Percentiles rank a stretch among this genome's conserved stretches.
These are phyloP conservation scores for Saccharomycopsis fibuligera DNA, from an alignment of 805 yeast genomes.

Conservation along the genomic window DNA sequence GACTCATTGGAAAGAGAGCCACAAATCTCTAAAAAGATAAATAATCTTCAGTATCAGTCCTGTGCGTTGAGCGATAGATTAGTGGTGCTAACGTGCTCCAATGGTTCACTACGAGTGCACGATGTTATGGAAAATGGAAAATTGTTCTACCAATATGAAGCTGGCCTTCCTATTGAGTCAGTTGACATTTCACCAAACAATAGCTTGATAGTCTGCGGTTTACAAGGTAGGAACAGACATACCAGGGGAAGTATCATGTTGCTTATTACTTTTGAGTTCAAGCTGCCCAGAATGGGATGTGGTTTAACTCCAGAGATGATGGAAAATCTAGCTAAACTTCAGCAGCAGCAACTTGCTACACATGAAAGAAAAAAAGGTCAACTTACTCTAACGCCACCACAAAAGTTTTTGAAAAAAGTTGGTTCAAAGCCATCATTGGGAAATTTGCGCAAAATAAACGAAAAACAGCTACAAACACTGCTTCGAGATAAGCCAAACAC, in stretches of 20 bases:
- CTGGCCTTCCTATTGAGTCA: slow-evolving; percentile 73
- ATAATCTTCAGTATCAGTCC: slow-evolving; percentile 2
- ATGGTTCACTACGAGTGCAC: slow-evolving; percentile 63
- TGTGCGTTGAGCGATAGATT: slow-evolving; percentile 29
- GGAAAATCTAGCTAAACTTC: background rate
- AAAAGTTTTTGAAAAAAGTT: slow-evolving; percentile 3
- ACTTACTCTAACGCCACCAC: slow-evolving; percentile 3
- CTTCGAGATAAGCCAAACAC: background rate
- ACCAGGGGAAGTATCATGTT: slow-evolving; percentile 18
- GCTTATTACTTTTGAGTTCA: slow-evolving; percentile 7
- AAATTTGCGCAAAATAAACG: slow-evolving; percentile 5
- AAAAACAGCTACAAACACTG: slow-evolving; percentile 1
- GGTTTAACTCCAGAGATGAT: slow-evolving; percentile 9
- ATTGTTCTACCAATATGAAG: slow-evolving; percentile 60
- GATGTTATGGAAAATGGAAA: slow-evolving; percentile 54
- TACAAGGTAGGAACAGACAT: slow-evolving; percentile 62
- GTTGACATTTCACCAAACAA: slow-evolving; percentile 64
- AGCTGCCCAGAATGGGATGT: background rate
- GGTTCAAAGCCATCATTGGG: slow-evolving; percentile 12
- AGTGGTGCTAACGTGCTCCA: slow-evolving; percentile 60
- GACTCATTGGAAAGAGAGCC: slow-evolving; percentile 30
- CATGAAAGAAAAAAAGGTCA: too few relatives aligned
- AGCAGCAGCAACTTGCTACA: background rate
- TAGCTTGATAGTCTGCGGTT: slow-evolving; percentile 65
- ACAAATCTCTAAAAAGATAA: background rate